Evolutionary conservation across 305 asterid genomes (phyloP).

Genomic region (Fraxinus angustifolia): DNA sequence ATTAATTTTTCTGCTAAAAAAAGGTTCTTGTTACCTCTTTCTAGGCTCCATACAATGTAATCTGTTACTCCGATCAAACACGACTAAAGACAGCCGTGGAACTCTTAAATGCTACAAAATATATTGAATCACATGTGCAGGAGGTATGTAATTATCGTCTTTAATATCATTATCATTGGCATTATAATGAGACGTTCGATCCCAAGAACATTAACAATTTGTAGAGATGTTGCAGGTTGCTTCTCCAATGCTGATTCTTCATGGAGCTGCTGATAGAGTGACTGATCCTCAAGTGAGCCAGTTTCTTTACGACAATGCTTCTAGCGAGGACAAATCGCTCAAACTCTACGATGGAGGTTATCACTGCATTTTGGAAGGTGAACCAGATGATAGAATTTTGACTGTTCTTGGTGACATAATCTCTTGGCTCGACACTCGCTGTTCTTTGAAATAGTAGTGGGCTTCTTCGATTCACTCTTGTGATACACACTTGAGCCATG

Average conservation of each 20-base stretch:
- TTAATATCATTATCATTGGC: neutral
- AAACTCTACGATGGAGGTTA: constrained; percentile 80
- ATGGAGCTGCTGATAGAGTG: constrained; percentile 87
- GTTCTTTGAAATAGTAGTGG: constrained; percentile 29
- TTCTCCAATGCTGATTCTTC: constrained; percentile 78
- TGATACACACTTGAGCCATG: neutral
- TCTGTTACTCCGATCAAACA: constrained; percentile 76
- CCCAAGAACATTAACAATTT: neutral
- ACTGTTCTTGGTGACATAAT: constrained; percentile 66
- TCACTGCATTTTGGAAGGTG: constrained; percentile 94
- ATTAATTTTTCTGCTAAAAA: neutral
- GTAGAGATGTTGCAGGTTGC: constrained; percentile 40
- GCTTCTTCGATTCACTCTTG: neutral
- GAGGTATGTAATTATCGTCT: constrained; percentile 40
- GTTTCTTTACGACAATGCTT: constrained; percentile 58
- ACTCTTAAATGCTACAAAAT: constrained; percentile 74
- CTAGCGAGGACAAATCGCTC: constrained; percentile 71
- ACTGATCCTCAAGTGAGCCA: constrained; percentile 84
- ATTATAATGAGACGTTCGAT: neutral
- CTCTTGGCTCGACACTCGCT: constrained; percentile 78
- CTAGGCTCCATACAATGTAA: constrained; percentile 87
- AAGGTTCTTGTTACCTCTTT: neutral
- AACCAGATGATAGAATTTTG: constrained; percentile 77
- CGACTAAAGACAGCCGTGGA: constrained; percentile 87
- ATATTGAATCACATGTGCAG: constrained; percentile 66